Conservation (phyloP, 768 basidiomycete species). For the Amanita molliuscula region DNA sequence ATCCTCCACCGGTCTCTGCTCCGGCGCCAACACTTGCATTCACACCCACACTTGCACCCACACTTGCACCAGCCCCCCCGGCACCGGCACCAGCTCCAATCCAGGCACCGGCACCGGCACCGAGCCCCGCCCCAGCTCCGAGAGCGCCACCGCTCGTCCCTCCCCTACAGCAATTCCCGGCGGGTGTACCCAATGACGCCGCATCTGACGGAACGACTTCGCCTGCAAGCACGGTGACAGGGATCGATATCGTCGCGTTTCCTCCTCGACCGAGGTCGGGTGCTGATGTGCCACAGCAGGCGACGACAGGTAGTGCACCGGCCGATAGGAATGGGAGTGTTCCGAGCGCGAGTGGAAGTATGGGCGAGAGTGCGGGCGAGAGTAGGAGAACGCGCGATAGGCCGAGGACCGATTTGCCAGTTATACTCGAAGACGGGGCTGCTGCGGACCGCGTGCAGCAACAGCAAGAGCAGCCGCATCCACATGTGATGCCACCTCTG, state of each 20-base stretch:
- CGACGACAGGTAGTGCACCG: no score
- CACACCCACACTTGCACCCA: background rate
- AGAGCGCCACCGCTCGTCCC: background rate
- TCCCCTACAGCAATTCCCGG: background rate
- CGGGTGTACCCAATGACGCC: background rate
- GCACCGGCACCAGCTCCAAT: background rate
- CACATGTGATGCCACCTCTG: background rate
- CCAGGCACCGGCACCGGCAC: background rate
- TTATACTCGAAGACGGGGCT: background rate
- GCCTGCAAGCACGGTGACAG: background rate
- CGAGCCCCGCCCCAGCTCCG: background rate
- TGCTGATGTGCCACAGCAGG: no score
- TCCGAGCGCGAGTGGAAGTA: background rate
- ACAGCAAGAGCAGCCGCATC: background rate
- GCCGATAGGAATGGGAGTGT: no score
- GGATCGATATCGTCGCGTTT: slow-evolving; percentile 1
- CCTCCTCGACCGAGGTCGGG: background rate
- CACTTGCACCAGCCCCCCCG: background rate
- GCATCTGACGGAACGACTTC: background rate
- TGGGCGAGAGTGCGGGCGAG: background rate
- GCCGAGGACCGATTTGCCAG: background rate
- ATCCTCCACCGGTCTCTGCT: background rate
- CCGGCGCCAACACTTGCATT: background rate
- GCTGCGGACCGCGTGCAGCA: background rate
- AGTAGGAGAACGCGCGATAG: background rate